Evolutionary conservation across 345 rosid genomes (phyloP), one percentile per base, ranked within the genome.

Genomic region (Linum tenue): DNA sequence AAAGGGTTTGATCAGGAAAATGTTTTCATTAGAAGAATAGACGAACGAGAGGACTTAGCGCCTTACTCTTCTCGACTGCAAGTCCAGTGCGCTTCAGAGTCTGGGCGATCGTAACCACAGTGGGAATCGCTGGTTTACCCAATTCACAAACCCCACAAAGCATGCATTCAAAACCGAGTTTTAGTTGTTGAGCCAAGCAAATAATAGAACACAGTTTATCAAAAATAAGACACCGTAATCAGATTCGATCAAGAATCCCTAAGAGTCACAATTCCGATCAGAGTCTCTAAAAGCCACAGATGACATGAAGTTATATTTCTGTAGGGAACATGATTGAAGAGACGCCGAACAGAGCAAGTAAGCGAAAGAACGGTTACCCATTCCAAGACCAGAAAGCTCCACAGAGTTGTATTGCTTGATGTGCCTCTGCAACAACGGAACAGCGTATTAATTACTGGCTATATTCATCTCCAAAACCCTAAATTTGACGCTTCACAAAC

Each of bases 361-460:
- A 15, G 63, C 4, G 55, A 15, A 44, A 70, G 66, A 16, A 56
- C 43, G 8, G 55, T 53, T 78, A 78, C 81, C 81, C 81, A 74
- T 78, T 63, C 81, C 78, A 57, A 78, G 63, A 60, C 62, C 78
- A 43, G 73, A 60, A 44, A 78, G 82, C 69, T 78, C 79, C 60
- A 78, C 67, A 12, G 67, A 61, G 64, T 72, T 69, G 76, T 60
- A 60, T 74, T 75, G 71, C 59, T 64, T 75, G 43, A 78, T 67
- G 70, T 61, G 64, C 64, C 64, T 75, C 79, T 78, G 79, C 67
- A 67, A 35, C 6, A 65, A n/a, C 59, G 14, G 3, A 48, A 48
- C 9, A 7, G 14, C 9, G 31, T 22, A 22, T 22, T 22, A 22
- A 22, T 22, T 22, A 22, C 31, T 22, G 31, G 31, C 31, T 22